phyloP scores from a whole-genome alignment of 371 early-diverging fungal species.

The Mucor ambiguus region DNA sequence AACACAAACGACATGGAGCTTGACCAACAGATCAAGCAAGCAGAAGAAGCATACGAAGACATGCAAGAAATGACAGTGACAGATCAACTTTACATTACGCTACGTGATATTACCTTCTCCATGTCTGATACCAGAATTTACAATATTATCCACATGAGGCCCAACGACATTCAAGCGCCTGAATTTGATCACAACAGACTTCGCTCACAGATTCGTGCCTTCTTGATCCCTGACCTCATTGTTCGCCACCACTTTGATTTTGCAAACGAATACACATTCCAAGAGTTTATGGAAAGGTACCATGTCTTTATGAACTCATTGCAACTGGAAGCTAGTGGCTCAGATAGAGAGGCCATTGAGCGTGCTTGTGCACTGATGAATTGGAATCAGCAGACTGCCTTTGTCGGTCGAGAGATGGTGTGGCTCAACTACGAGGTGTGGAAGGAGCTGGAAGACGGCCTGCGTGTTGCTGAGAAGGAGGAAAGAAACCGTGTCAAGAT shows the following conservation, averaged over 20 bases:
- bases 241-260: constrained; percentile 55
- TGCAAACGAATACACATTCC: constrained; percentile 56
- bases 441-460: constrained; percentile 75
- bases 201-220: constrained; percentile 61
- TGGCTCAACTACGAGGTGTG: constrained; percentile 69
- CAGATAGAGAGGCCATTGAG: constrained; percentile 28
- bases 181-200: constrained; percentile 51
- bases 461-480: constrained; percentile 68
- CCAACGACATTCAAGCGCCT: constrained; percentile 65
- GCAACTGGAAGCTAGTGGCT: constrained; percentile 23
- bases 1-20: constrained; percentile 27
- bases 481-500: constrained; percentile 47
- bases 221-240: constrained; percentile 61
- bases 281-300: constrained; percentile 62
- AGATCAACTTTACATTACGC: constrained; percentile 61
- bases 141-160: constrained; percentile 79
- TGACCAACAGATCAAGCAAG: constrained; percentile 31
- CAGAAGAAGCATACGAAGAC: constrained; percentile 47
- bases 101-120: constrained; percentile 68
- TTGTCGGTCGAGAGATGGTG: constrained; percentile 57
- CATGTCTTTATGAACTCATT: constrained; percentile 20
- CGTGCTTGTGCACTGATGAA: constrained; percentile 34
- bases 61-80: constrained; percentile 60
- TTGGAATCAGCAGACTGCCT: constrained; percentile 25
- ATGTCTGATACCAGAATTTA: constrained; percentile 78